Evolutionary conservation across 257 asterid species (phyloP), one percentile per base, ranked within the genome.

Genomic region (Solanum medicagineum): DNA sequence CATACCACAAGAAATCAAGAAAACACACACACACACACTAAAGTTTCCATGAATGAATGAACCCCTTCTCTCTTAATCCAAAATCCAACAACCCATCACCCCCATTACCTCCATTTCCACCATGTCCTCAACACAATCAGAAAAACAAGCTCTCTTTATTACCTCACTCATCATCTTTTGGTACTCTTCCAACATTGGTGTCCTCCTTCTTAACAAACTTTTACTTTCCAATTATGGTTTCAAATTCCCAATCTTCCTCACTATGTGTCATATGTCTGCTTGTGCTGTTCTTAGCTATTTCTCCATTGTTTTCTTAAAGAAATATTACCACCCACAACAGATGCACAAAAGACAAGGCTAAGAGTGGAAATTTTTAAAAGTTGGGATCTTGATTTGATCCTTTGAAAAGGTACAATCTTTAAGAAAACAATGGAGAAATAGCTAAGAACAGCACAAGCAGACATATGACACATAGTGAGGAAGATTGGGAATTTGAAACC

Each of bases 231-330:
- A 90, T 86, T 95, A 94, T 89, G 98, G 98, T 45, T 92, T 94
- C 68, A 88, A 92, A 6, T 95, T 87, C 87, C 99, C 99, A 4
- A 89, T 95, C 29, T 96, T 96, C 91, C 97, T 96, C 85, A 96
- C 99, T 83, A 96, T 96, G 98, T 95, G 98, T 89, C 99, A 96
- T 92, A 96, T 96, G 99, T 86, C 97, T 2, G 98, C 99, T 85
- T 96, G 98, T 87, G 95, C 99, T 51, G 80, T 92, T 71, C 94
- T 95, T 90, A 96, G 99, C 91, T 92, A 95, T 91, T 20, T 95
- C 86, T 95, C 99, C 53, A 91, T 96, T 75, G 83, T 91, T 60
- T 92, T 94, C 90, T 89, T 96, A 69, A 94, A 94, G 66, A 54
- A n/a, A n/a, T 91, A 60, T 96, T 96, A 47, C 99, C 99, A 84